Conservation (phyloP, 1,284 basidiomycete genomes). For the Ustilago loliicola region DNA sequence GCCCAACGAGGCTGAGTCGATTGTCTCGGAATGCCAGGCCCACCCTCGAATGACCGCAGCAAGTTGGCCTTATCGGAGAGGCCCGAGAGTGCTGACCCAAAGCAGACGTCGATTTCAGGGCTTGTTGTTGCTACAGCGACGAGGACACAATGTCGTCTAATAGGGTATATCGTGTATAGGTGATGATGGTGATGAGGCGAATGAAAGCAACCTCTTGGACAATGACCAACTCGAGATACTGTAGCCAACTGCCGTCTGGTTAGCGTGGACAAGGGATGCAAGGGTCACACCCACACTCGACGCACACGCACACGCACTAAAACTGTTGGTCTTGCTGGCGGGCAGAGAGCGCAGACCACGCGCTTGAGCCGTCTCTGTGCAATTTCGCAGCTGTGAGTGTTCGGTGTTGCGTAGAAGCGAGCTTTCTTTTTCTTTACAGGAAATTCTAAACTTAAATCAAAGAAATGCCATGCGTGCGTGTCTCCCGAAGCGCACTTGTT, state of each 20-base stretch:
- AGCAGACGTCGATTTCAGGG: neutral
- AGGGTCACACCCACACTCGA: no score
- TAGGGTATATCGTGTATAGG: neutral
- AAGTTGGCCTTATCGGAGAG: no score
- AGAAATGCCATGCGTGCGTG: no score
- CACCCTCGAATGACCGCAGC: no score
- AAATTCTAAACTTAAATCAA: neutral
- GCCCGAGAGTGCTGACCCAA: no score
- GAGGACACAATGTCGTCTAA: no score
- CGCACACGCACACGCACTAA: slow-evolving; percentile 1
- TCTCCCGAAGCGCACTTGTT: neutral
- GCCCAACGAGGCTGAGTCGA: neutral
- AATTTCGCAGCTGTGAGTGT: no score
- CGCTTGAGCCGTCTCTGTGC: no score
- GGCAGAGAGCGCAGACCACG: no score
- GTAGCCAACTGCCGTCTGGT: neutral
- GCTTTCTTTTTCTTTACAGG: slow-evolving; percentile 10
- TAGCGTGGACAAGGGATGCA: neutral
- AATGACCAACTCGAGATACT: neutral
- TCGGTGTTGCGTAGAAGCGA: neutral
- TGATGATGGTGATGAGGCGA: neutral
- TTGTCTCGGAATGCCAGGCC: neutral
- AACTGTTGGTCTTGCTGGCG: slow-evolving; percentile 2
- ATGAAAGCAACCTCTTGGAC: neutral
- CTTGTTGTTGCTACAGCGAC: neutral